Evolutionary conservation across 2,329 filamentous ascomycete species (phyloP).

Genomic region (Xylariomycetidae sp.): DNA sequence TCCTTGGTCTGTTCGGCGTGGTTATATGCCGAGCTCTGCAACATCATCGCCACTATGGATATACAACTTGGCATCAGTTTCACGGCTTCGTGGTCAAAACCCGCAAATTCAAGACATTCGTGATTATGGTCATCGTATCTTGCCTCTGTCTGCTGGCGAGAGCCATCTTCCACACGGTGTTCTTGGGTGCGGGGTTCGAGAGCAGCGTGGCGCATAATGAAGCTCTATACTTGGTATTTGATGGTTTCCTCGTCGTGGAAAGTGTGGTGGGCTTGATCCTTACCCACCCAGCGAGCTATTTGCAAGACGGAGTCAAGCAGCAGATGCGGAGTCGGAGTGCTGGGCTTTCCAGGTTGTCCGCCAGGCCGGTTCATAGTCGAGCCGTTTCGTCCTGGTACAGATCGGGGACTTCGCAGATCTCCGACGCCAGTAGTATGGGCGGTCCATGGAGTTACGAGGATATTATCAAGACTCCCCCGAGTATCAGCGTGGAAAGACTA

Average conservation of each 20-base stretch:
- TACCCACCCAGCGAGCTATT: conserved; percentile 22
- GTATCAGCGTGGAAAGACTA: too few species aligned
- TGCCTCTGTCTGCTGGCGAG: conserved; percentile 20
- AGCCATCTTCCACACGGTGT: conserved; percentile 20
- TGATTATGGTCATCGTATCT: conserved; percentile 18
- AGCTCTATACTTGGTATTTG: conserved; percentile 22
- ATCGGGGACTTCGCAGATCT: too few species aligned
- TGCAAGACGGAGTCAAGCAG: conserved; percentile 13
- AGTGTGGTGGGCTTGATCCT: conserved; percentile 21
- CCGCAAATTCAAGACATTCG: conserved; percentile 20
- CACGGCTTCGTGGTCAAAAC: conserved; percentile 20
- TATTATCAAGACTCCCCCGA: too few species aligned
- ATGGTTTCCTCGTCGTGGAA: conserved; percentile 24
- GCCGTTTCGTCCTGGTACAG: too few species aligned
- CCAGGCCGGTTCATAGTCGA: too few species aligned
- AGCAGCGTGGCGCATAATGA: conserved; percentile 20
- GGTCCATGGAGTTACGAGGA: too few species aligned
- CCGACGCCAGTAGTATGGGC: too few species aligned
- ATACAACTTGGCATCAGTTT: conserved; percentile 23
- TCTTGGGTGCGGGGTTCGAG: conserved; percentile 19
- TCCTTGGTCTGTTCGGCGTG: conserved; percentile 18
- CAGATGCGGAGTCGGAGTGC: conserved; percentile 4
- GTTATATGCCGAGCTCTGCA: conserved; percentile 17
- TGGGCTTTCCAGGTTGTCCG: neutral
- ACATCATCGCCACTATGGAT: conserved; percentile 19